Conservation (phyloP, 1,284 basidiomycete species). For the Coriolopsis trogii region DNA sequence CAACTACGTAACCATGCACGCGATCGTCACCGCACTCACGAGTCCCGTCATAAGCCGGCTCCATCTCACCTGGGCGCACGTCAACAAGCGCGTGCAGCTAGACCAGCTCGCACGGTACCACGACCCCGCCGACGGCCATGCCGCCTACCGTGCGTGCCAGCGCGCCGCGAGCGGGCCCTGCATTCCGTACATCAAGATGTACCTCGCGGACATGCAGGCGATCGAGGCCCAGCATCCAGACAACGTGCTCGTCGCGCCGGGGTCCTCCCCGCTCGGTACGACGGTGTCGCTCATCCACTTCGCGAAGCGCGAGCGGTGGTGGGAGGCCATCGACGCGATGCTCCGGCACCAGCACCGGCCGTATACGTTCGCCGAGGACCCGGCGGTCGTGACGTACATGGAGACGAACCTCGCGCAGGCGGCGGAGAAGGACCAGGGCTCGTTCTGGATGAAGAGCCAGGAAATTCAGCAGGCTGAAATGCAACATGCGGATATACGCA, state of each 20-base stretch:
- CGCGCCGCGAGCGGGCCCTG: slow-evolving; percentile 58
- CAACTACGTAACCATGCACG: slow-evolving; percentile 71
- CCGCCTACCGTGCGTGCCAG: slow-evolving; percentile 56
- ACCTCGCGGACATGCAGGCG: slow-evolving; percentile 66
- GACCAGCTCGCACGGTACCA: slow-evolving; percentile 56
- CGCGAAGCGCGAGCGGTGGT: slow-evolving; percentile 58
- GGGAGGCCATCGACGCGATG: slow-evolving; percentile 56
- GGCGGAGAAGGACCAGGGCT: slow-evolving; percentile 45
- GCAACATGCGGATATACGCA: slow-evolving; percentile 62
- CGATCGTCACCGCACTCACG: slow-evolving; percentile 64
- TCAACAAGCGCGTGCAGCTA: slow-evolving; percentile 50
- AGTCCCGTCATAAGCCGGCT: slow-evolving; percentile 59
- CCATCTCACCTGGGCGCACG: slow-evolving; percentile 70
- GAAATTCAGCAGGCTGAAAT: slow-evolving; percentile 61
- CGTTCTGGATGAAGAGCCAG: slow-evolving; percentile 60
- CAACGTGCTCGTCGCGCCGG: slow-evolving; percentile 25
- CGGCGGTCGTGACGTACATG: slow-evolving; percentile 51
- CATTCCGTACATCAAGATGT: slow-evolving; percentile 67
- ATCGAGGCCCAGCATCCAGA: slow-evolving; percentile 56
- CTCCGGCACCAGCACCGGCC: slow-evolving; percentile 57
- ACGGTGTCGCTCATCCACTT: slow-evolving; percentile 48
- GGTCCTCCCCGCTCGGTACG: slow-evolving; percentile 20
- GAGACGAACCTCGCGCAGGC: slow-evolving; percentile 45
- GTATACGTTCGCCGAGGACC: slow-evolving; percentile 53
- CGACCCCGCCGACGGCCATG: slow-evolving; percentile 60